These are phyloP conservation scores for Sarocladium kiliense DNA, from an alignment of 2,329 filamentous ascomycete species.

Conservation along the genomic window DNA sequence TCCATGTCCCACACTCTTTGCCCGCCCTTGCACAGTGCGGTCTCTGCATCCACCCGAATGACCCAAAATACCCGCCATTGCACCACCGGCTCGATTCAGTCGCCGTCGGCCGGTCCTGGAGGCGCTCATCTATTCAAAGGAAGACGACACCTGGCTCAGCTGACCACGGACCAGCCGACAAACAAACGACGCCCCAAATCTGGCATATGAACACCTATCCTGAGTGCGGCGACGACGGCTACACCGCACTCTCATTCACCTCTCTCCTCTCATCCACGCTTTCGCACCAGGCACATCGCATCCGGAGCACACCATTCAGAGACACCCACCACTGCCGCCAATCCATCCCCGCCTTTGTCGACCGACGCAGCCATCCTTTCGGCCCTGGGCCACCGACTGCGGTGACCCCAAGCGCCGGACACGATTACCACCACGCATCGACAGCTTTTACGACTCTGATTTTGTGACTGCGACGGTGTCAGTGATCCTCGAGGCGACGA, in stretches of 20 bases:
- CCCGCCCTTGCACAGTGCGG: not conserved
- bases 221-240: not conserved
- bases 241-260: not conserved
- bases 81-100: not conserved
- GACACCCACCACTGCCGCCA: not conserved
- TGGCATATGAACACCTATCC: no score
- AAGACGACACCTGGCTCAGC: no score
- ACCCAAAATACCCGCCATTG: not conserved
- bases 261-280: not conserved
- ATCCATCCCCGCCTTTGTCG: not conserved
- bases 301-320: not conserved
- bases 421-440: no score
- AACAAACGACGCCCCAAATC: no score
- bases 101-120: not conserved
- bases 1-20: not conserved
- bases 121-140: no score
- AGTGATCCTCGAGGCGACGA: not conserved
- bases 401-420: conserved; percentile 1
- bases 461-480: no score
- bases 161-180: not conserved
- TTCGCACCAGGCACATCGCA: not conserved
- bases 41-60: not conserved
- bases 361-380: not conserved
- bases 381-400: not conserved
- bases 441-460: no score